Evolutionary conservation across 2,329 filamentous ascomycete genomes (phyloP), one percentile per base, ranked within the genome.

Genomic region (Exophiala sideris): DNA sequence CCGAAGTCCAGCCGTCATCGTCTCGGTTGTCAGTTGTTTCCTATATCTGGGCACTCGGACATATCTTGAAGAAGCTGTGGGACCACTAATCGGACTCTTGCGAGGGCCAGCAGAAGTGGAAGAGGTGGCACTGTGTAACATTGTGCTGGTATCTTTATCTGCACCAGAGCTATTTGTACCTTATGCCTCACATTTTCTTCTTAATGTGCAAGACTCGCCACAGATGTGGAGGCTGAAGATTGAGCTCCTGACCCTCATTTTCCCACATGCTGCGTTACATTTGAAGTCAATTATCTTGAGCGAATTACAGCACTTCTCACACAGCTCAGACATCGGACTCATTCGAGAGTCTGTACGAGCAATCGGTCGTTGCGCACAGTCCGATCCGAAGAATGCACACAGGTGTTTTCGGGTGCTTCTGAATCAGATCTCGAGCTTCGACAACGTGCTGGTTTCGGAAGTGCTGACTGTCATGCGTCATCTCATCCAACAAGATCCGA

Each of bases 391-490:
- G 63, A 72, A 79, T 0, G 74, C 76, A 12, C 89, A 88, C 8
- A 80, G 91, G 54, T 99, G 94, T 69, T 76, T 99, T 58, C 84
- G 84, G 21, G 79, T 99, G 6, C 79, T 99, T 0, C 77, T 99
- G 11, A 83, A 86, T 42, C 92, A 97, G 66, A 91, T 97, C 47
- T 89, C 89, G 10, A 94, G 89, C 65, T 77, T 91, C 9, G 91
- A 97, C 65, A 87, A 91, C 2, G 48, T 58, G n/a, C 77, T 97
- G 18, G 92, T 95, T 0, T 92, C 91, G 0, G 94, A 97, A 68
- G 92, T 91, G 1, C 76, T 99, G 54, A 96, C 95, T 3, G 94
- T 97, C 2, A 94, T 99, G 57, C 85, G 94, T 2, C 92, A 97
- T 70, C 78, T 99, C 47, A 97, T 99, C 49, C 94, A 99, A 67